A percentile compares a stretch with the other conserved stretches of the same genome.
Evolutionary conservation across 768 basidiomycete species (phyloP).

Genomic region (Mycena pura): DNA sequence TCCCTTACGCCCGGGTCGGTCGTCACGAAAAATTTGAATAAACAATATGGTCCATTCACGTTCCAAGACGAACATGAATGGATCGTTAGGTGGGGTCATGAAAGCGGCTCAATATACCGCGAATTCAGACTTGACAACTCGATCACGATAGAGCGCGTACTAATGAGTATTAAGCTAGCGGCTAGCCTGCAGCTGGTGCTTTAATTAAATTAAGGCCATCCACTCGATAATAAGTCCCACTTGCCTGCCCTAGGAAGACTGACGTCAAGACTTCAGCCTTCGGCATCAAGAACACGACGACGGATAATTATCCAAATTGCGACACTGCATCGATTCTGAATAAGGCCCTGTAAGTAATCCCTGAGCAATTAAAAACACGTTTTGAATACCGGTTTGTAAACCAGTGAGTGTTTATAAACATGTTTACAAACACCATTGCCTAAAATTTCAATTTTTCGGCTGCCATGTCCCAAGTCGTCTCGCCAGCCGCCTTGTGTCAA

Average conservation of each 20-base stretch:
- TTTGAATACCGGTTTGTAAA: too few species aligned
- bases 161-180: slow-evolving; percentile 71
- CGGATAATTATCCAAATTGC: slow-evolving; percentile 68
- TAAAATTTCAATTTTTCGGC: too few species aligned
- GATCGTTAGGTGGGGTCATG: slow-evolving; percentile 70
- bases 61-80: slow-evolving; percentile 72
- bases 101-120: slow-evolving; percentile 60
- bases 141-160: slow-evolving; percentile 36
- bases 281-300: slow-evolving; percentile 65
- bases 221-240: slow-evolving; percentile 13
- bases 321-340: slow-evolving; percentile 64
- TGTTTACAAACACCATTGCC: too few species aligned
- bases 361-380: too few species aligned
- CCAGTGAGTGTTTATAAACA: too few species aligned
- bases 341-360: too few species aligned
- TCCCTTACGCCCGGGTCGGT: slow-evolving; percentile 71
- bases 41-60: slow-evolving; percentile 63
- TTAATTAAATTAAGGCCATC: neutral
- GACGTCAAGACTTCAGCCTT: slow-evolving; percentile 47
- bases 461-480: too few species aligned
- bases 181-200: slow-evolving; percentile 58
- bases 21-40: slow-evolving; percentile 53
- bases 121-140: slow-evolving; percentile 1
- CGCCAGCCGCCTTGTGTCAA: too few species aligned
- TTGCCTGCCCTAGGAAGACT: slow-evolving; percentile 66